A percentile compares a stretch with the other conserved stretches of the same genome.
Conservation (phyloP, 2,329 filamentous ascomycete species). For the Curvularia eragrostidis region DNA sequence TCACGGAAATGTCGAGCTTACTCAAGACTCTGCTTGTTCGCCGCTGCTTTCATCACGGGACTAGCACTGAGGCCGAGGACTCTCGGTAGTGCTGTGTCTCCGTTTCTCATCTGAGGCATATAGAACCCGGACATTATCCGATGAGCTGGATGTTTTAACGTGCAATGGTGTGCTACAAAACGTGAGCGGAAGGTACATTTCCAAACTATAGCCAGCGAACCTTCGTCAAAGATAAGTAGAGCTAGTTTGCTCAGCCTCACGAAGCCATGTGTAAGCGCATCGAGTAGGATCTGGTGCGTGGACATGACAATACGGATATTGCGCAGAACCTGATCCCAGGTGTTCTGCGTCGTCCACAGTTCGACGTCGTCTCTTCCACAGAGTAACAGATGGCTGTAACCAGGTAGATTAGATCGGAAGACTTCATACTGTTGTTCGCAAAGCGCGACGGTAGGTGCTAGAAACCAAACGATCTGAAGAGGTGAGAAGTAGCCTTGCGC, state of each 20-base stretch:
- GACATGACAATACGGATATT: constrained; percentile 77
- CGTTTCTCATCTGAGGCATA: constrained; percentile 53
- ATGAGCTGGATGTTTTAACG: constrained; percentile 67
- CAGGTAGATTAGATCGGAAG: constrained; percentile 49
- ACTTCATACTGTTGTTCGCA: constrained; percentile 54
- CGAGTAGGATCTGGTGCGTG: constrained; percentile 75
- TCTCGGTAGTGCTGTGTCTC: constrained; percentile 58
- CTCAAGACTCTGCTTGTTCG: constrained; percentile 58
- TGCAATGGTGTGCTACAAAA: constrained; percentile 74
- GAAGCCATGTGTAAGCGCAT: constrained; percentile 78
- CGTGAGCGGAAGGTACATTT: constrained; percentile 8
- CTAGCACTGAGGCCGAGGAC: constrained; percentile 85
- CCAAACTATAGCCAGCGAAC: too few species aligned
- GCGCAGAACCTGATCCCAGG: constrained; percentile 71
- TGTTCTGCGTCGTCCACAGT: constrained; percentile 70
- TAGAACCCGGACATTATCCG: constrained; percentile 79
- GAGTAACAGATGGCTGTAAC: constrained; percentile 66
- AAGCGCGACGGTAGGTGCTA: constrained; percentile 55
- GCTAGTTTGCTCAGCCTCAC: constrained; percentile 68
- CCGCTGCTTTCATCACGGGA: constrained; percentile 69
- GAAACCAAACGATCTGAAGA: constrained; percentile 54
- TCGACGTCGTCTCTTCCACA: constrained; percentile 73
- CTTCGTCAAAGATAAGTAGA: constrained; percentile 84
- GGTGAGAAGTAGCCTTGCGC: constrained; percentile 10
- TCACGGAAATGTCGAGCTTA: constrained; percentile 30